Conservation (phyloP, 176 grass and related monocot genomes). For the Aegilops speltoides region DNA sequence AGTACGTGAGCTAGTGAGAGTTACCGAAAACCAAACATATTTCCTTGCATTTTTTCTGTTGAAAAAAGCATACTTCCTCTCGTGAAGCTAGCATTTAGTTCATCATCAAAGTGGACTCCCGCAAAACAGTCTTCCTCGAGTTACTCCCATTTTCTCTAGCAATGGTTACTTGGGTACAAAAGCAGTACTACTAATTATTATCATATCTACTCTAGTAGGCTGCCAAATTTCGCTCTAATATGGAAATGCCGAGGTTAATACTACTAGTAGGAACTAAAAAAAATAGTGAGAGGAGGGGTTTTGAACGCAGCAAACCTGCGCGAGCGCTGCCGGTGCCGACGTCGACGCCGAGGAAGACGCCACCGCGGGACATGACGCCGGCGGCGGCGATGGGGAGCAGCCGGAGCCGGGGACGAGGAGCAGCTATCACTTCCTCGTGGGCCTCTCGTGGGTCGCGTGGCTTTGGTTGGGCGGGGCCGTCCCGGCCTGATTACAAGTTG, state of each 20-base stretch:
- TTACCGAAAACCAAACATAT: background rate
- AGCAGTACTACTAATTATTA: too few species aligned
- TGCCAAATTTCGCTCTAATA: background rate
- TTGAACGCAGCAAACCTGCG: constrained; percentile 41
- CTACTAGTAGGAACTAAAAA: background rate
- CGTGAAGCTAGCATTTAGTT: constrained; percentile 12
- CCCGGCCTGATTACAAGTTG: constrained; percentile 8
- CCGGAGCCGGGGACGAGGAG: background rate
- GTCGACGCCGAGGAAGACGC: constrained; percentile 69
- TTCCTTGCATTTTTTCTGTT: background rate
- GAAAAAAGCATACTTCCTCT: background rate
- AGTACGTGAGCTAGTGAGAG: background rate
- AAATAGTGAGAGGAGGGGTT: background rate
- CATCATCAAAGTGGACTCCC: background rate
- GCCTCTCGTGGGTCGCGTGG: background rate
- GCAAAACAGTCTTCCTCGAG: background rate
- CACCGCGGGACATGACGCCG: constrained; percentile 24
- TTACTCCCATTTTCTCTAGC: background rate
- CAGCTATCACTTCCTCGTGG: constrained; percentile 1
- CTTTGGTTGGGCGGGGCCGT: background rate
- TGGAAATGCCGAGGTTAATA: background rate
- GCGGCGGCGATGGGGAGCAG: background rate
- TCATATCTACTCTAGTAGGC: too few species aligned
- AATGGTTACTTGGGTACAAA: background rate
- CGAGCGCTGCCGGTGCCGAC: constrained; percentile 91